Evolutionary conservation across 768 basidiomycete species (phyloP), one percentile per base, ranked within the genome.

Genomic region (Clavulina sp.): DNA sequence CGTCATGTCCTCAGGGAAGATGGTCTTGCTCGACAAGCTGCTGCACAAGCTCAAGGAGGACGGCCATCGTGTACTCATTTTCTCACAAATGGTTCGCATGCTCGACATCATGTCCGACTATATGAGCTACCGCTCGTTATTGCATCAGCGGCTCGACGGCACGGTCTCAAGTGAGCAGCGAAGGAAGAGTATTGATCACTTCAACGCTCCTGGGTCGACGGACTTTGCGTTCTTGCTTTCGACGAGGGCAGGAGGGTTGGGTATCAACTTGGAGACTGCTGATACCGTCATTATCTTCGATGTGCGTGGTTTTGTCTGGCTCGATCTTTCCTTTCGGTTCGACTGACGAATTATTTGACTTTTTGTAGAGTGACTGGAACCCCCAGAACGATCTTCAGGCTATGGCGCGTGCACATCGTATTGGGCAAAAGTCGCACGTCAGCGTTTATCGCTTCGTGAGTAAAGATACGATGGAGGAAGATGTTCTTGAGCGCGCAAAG

Each of bases 391-490:
- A 97, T 63, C 67, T 99, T 55, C 93, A 97, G 67, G 95, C 95
- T 2, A 97, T 97, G 95, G 95, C 95, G 52, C 82, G 95, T 55
- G 95, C 95, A 0, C 95, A 99, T 69, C 84, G 95, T 54, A 97
- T 99, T 61, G 95, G 95, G 3, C 95, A 97, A 65, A 96, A 97
- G 69, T 85, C 83, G 33, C 95, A 99, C 67, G 95, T 99, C 60
- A 96, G 81, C 62, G 95, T 99, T 46, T 97, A 97, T 65, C 83
- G 93, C 26, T 91, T 97, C 63, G 89, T 99, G 61, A 92, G 88
- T 62, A 97, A 97, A 68, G 95, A 96, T 61, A 97, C 93, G 19
- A 95, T 97, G 80, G 95, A 97, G 67, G 95, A 97, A 68, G 95
- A 97, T 61, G 84, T 97, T 19, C 75, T 99, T 43, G 93, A 99